These are phyloP conservation scores for Biscogniauxia sp. DNA, from an alignment of 2,329 filamentous ascomycete genomes.

Conservation along the genomic window DNA sequence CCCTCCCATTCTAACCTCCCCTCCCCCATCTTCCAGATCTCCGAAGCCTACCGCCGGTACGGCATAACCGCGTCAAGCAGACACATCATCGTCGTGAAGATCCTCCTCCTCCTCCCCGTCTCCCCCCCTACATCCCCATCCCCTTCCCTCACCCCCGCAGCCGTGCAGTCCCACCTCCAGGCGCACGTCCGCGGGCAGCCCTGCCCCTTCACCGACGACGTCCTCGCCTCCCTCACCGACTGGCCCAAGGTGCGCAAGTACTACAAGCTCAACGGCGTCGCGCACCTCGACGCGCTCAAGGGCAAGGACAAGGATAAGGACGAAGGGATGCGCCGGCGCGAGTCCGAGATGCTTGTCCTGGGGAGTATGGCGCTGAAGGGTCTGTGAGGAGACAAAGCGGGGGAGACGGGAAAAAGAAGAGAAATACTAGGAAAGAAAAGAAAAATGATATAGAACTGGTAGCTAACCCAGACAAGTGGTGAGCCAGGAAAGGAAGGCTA, in stretches of 20 bases:
- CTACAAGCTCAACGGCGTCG: constrained; percentile 74
- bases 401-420: too few relatives aligned
- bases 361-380: constrained; percentile 77
- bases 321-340: constrained; percentile 42
- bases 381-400: constrained; percentile 29
- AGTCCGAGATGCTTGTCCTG: constrained; percentile 68
- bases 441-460: too few relatives aligned
- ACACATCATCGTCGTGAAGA: constrained; percentile 76
- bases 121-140: background rate
- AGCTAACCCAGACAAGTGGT: too few relatives aligned
- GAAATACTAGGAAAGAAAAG: too few relatives aligned
- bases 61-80: constrained; percentile 72
- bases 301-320: constrained; percentile 35
- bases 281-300: constrained; percentile 45
- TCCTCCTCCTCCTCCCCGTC: constrained; percentile 49
- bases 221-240: constrained; percentile 60
- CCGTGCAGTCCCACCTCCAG: constrained; percentile 58
- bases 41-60: constrained; percentile 86
- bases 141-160: constrained; percentile 35
- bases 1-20: too few relatives aligned
- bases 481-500: too few relatives aligned
- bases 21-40: constrained; percentile 74
- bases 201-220: constrained; percentile 60
- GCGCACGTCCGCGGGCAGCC: constrained; percentile 60
- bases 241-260: constrained; percentile 72